These are phyloP conservation scores for Eimeria praecox DNA, from an alignment of 169 alveolate species.

Conservation along the genomic window DNA sequence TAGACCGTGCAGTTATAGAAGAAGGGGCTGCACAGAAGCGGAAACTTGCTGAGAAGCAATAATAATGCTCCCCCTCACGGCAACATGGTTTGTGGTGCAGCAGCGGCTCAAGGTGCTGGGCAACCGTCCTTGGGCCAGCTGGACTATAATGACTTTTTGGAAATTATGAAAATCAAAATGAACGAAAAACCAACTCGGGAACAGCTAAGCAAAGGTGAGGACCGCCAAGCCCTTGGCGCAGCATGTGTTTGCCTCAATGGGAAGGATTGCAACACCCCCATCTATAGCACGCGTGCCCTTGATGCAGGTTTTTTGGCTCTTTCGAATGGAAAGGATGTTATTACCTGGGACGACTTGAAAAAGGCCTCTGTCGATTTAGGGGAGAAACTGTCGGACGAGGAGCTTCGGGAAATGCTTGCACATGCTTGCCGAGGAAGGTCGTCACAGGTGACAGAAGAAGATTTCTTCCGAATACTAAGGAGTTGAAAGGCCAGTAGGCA, in stretches of 20 bases:
- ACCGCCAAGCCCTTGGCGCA: not conserved
- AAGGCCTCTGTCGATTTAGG: conserved; percentile 88
- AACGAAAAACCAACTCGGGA: conserved; percentile 76
- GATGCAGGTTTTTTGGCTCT: conserved; percentile 72
- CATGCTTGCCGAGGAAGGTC: conserved; percentile 61
- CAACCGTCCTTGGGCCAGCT: conserved; percentile 72
- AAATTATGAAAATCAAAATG: conserved; percentile 74
- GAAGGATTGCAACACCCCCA: not conserved
- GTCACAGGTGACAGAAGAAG: conserved; percentile 74
- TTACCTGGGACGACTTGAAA: conserved; percentile 92
- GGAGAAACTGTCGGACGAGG: conserved; percentile 76
- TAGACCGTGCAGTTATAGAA: not conserved
- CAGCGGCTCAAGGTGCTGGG: conserved; percentile 35
- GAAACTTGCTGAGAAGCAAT: not conserved
- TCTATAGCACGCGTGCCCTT: not conserved
- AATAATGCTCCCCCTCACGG: not conserved
- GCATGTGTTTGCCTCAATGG: not conserved
- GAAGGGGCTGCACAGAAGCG: not conserved
- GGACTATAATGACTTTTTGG: conserved; percentile 80
- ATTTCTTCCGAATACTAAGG: conserved; percentile 74
- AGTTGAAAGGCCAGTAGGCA: not conserved
- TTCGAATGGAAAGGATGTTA: conserved; percentile 66
- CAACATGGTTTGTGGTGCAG: conserved; percentile 9
- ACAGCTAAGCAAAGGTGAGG: conserved; percentile 72
- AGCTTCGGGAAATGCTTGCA: conserved; percentile 73